Conservation (phyloP, 2,329 filamentous ascomycete genomes). For the Neopestalotiopsis sp. region DNA sequence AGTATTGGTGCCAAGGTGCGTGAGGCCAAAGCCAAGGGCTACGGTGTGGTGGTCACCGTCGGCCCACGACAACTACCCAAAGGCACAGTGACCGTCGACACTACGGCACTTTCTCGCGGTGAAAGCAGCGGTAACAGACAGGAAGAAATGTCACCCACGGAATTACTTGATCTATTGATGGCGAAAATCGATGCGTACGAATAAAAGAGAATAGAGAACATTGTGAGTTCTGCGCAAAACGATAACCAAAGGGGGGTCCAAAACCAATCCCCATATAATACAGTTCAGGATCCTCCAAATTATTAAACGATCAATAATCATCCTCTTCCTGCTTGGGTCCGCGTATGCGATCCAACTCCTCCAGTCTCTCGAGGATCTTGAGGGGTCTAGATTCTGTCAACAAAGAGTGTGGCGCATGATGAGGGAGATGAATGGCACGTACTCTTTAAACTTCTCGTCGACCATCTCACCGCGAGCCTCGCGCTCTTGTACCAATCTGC, state of each 20-base stretch:
- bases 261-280: too few species aligned
- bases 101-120: conserved; percentile 38
- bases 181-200: conserved; percentile 53
- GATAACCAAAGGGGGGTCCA: too few species aligned
- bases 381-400: conserved; percentile 27
- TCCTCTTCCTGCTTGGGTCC: conserved; percentile 14
- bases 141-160: conserved; percentile 49
- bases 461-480: conserved; percentile 60
- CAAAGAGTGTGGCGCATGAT: background rate
- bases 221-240: background rate
- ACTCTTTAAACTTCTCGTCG: conserved; percentile 51
- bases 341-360: conserved; percentile 30
- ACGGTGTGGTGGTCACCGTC: conserved; percentile 75
- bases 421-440: conserved; percentile 26
- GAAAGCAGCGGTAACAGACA: conserved; percentile 32
- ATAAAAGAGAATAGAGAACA: conserved; percentile 34
- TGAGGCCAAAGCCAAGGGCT: conserved; percentile 74
- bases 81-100: conserved; percentile 59
- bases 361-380: conserved; percentile 34
- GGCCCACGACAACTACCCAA: conserved; percentile 69
- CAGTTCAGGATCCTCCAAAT: too few species aligned
- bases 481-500: conserved; percentile 62
- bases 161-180: conserved; percentile 51
- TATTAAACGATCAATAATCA: background rate
- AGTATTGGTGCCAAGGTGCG: conserved; percentile 72